phyloP scores from a whole-genome alignment of 768 basidiomycete species.

The Rhodocollybia butyracea region DNA sequence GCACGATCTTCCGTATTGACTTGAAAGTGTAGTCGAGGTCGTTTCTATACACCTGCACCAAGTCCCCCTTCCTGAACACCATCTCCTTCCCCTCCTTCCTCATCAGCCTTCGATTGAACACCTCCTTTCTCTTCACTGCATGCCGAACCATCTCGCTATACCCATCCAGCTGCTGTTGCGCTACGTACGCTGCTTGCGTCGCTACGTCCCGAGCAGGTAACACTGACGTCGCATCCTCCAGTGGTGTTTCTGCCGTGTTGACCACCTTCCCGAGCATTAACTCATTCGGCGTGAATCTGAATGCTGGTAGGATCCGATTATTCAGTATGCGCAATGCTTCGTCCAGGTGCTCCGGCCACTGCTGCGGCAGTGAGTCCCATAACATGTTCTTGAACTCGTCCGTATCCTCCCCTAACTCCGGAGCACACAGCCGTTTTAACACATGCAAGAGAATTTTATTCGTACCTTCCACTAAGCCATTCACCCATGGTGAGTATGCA shows the following conservation, averaged over 20 bases:
- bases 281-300: neutral
- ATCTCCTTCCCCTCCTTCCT: neutral
- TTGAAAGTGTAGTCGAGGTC: neutral
- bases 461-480: too few species aligned
- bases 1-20: neutral
- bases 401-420: neutral
- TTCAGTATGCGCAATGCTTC: neutral
- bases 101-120: neutral
- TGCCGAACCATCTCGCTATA: neutral
- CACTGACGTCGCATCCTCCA: too few species aligned
- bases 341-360: neutral
- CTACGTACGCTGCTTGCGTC: too few species aligned
- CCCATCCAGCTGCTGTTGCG: neutral
- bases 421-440: conserved; percentile 29
- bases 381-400: neutral
- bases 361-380: neutral
- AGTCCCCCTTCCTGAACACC: neutral
- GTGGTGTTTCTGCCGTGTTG: neutral
- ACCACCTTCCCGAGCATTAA: neutral
- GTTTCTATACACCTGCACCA: neutral
- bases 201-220: too few species aligned
- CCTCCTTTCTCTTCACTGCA: neutral
- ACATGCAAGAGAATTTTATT: conserved; percentile 22
- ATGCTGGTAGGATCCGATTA: neutral
- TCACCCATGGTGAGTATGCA: too few species aligned